Percentiles rank a stretch among this genome's conserved stretches.
These are phyloP conservation scores for Melampsora americana DNA, from an alignment of 1,284 basidiomycete genomes.

Conservation along the genomic window DNA sequence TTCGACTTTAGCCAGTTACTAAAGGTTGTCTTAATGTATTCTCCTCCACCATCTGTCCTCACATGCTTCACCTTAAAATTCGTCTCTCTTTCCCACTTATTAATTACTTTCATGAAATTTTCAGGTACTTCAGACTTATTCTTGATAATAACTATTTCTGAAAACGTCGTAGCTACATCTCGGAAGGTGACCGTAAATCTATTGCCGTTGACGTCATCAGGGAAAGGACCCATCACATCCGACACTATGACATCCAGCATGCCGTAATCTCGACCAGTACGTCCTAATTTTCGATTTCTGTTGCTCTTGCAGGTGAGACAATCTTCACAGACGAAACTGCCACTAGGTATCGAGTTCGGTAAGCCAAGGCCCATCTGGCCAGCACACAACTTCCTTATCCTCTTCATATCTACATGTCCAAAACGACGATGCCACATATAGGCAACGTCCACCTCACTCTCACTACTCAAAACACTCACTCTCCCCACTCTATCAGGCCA, in stretches of 20 bases:
- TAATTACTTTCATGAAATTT: background rate
- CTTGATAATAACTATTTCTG: background rate
- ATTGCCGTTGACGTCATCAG: no score
- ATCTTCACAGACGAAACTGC: constrained; percentile 26
- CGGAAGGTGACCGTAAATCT: no score
- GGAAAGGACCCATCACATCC: no score
- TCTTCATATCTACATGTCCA: constrained; percentile 12
- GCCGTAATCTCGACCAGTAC: background rate
- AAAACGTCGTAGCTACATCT: constrained; percentile 19
- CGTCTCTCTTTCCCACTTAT: background rate
- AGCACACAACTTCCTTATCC: background rate
- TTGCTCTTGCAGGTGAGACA: constrained; percentile 16
- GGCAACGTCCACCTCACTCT: background rate
- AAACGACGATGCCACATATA: constrained; percentile 28
- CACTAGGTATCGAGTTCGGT: background rate
- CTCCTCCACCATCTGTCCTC: constrained; percentile 1
- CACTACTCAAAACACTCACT: background rate
- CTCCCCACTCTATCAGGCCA: no score
- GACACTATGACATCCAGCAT: no score
- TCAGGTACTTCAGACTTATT: background rate
- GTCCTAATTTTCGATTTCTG: background rate
- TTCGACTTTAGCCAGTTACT: background rate
- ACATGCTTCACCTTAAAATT: background rate
- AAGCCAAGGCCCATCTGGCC: background rate
- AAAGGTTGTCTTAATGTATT: no score